phyloP scores from a whole-genome alignment of 1,284 basidiomycete species.

The Ganoderma resinaceum region DNA sequence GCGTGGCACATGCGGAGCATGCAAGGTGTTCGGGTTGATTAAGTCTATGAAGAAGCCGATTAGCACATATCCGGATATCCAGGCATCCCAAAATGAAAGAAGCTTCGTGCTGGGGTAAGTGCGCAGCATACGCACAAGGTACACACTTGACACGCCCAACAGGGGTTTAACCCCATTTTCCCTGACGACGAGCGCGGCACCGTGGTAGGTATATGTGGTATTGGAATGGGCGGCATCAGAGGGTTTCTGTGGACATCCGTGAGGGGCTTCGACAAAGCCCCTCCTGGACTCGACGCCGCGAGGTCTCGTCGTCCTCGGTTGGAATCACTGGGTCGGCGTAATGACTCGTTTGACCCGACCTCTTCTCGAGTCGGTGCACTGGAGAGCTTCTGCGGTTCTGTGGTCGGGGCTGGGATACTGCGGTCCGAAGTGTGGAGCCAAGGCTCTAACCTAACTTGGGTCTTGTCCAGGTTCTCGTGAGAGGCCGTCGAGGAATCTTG shows the following conservation, averaged over 20 bases:
- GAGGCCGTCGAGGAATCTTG: not conserved
- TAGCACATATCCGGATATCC: not conserved
- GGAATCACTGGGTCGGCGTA: conserved; percentile 42
- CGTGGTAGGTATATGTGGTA: not conserved
- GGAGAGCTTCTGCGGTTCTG: conserved; percentile 23
- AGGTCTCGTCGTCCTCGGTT: conserved; percentile 26
- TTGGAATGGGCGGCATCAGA: not conserved
- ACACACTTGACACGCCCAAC: conserved; percentile 62
- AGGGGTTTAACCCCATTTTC: not conserved
- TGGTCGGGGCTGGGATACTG: not conserved
- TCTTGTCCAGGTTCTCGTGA: not conserved
- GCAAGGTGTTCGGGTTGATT: conserved; percentile 56
- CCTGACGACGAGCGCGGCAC: not conserved
- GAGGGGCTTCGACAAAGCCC: not conserved
- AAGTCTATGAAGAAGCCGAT: conserved; percentile 41
- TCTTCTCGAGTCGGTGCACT: conserved; percentile 54
- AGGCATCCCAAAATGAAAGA: not conserved
- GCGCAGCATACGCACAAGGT: conserved; percentile 54
- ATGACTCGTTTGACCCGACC: conserved; percentile 55
- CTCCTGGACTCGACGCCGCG: not conserved
- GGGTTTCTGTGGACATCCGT: not conserved
- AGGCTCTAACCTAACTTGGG: not conserved
- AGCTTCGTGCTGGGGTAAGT: not conserved
- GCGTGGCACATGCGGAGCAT: conserved; percentile 57
- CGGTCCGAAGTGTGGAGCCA: not conserved